A percentile compares a stretch with the other conserved stretches of the same genome.
Evolutionary conservation across 768 basidiomycete species (phyloP).

Genomic region (Tricholoma bakamatsutake): DNA sequence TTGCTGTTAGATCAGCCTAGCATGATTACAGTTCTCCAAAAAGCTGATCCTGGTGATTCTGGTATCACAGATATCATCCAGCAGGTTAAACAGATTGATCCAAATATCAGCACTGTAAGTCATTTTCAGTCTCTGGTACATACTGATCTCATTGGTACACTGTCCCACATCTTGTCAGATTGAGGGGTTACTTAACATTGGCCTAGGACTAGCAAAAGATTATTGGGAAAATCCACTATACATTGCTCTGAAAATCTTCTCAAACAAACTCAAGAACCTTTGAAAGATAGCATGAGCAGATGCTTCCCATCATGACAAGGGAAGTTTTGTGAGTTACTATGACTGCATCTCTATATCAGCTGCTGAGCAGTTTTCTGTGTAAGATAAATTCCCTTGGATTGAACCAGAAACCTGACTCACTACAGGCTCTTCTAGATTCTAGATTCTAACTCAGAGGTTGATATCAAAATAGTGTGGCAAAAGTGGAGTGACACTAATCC

Average conservation of each 20-base stretch:
- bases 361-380: not conserved
- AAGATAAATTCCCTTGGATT: not conserved
- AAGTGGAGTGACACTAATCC: no score
- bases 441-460: not conserved
- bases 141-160: not conserved
- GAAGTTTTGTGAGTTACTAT: not conserved
- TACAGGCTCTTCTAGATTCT: not conserved
- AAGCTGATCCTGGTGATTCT: not conserved
- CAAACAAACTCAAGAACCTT: not conserved
- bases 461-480: not conserved
- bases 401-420: not conserved
- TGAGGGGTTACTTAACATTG: not conserved
- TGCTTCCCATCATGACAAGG: not conserved
- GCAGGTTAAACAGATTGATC: not conserved
- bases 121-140: not conserved
- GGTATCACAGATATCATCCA: not conserved
- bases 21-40: not conserved
- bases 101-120: not conserved
- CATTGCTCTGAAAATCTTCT: not conserved
- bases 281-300: not conserved
- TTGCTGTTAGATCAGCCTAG: not conserved
- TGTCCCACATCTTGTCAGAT: not conserved
- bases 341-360: not conserved
- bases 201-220: not conserved
- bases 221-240: not conserved